Base-by-base conservation (phyloP, 768 basidiomycete genomes). In the Russula ochroleuca region DNA sequence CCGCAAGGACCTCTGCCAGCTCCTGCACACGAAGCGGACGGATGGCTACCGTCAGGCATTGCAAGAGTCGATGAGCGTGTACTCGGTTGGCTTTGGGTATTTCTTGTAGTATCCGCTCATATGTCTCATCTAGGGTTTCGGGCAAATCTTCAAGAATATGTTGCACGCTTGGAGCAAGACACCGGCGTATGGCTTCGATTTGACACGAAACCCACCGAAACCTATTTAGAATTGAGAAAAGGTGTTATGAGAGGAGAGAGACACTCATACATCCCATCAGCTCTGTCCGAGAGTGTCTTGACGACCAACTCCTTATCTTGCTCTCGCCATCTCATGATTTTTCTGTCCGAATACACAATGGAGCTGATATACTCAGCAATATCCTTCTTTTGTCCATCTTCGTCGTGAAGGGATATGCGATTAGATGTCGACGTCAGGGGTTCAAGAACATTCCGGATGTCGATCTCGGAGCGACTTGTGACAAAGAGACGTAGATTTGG, bases 341-440 rank as follows among this genome's bases (percentile, higher is more conserved):
- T 25, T 15, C 17, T 8, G 40, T 55, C 54, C 17, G 54, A 40
- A 23, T 40, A 17, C 7, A 55, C 54, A 25, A 55, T 6, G 5
- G 38, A 40, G 10, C 17, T 21, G 23, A 55, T 21, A 25, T 55
- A 55, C 5, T 41, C 15, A 4, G 23, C 14, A 17, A 55, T 55
- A n/a, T 28, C 54, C 40, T 41, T 23, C 31, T 19, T 35, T 37
- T 52, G 51, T 19, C 51, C 33, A 19, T 19, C 33, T 13, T 52
- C 33, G 19, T 55, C 54, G 9, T 55, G 54, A 40, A 55, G 54
- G 52, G 54, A 55, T 5, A 55, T 19, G 15, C 25, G 40, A 19
- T 5, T 37, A 23, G 38, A 55, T 19, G 54, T 28, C 14, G 40
- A 28, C 10, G 38, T 55, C 25, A 55, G 28, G 15, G 54, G 54